Conservation (phyloP, 495 filamentous ascomycete species). For the Tuber indicum region DNA sequence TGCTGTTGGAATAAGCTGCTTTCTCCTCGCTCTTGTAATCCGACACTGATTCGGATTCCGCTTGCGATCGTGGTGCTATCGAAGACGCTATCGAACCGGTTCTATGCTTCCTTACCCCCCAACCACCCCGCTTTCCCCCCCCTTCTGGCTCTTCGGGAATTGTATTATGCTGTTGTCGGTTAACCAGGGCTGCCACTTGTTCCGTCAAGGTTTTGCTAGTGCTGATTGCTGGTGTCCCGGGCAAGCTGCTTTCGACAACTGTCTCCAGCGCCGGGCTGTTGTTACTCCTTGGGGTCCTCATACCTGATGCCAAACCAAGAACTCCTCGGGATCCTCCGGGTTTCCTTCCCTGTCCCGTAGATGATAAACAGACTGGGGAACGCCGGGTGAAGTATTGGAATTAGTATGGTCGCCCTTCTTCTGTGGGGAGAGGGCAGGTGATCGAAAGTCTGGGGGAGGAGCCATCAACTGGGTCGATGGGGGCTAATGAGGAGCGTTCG, state of each 20-base stretch:
- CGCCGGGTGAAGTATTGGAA: slow-evolving; percentile 48
- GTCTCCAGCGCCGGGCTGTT: slow-evolving; percentile 73
- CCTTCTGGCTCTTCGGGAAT: slow-evolving; percentile 33
- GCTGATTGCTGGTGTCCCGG: slow-evolving; percentile 61
- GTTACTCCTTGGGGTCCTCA: slow-evolving; percentile 63
- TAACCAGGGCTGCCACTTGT: slow-evolving; percentile 47
- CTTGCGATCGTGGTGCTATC: slow-evolving; percentile 39
- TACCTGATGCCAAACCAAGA: slow-evolving; percentile 49
- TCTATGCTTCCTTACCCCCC: slow-evolving; percentile 9
- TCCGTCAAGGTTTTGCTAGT: slow-evolving; percentile 48
- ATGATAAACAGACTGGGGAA: slow-evolving; percentile 44
- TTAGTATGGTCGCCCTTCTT: slow-evolving; percentile 47
- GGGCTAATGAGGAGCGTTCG: slow-evolving; percentile 38
- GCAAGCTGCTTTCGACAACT: slow-evolving; percentile 82
- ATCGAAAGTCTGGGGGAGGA: slow-evolving; percentile 39
- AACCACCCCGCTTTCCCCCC: slow-evolving; percentile 26
- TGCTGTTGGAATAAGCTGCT: slow-evolving; percentile 27
- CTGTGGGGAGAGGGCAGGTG: slow-evolving; percentile 38
- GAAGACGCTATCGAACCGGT: slow-evolving; percentile 36
- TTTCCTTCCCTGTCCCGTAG: slow-evolving; percentile 33
- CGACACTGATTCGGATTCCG: slow-evolving; percentile 43
- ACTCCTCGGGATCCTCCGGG: slow-evolving; percentile 50
- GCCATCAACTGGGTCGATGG: slow-evolving; percentile 37
- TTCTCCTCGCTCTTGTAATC: slow-evolving; percentile 39
- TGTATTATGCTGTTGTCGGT: slow-evolving; percentile 32